Evolutionary conservation across 2,329 filamentous ascomycete species (phyloP).

Genomic region (Onygenales sp.): DNA sequence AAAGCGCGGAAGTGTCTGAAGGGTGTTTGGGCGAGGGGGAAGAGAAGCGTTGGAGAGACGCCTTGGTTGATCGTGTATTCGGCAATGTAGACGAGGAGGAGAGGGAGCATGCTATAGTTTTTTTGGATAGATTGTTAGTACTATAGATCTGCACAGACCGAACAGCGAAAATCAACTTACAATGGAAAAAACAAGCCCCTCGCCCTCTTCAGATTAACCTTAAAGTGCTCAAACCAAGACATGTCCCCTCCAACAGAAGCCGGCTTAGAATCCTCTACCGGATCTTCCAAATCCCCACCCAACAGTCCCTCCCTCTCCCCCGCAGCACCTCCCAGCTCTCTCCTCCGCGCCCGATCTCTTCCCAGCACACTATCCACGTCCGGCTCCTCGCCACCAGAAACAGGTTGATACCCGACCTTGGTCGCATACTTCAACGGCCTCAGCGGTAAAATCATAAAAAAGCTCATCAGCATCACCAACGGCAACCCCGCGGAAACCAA

Average conservation of each 20-base stretch:
- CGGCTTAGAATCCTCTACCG: not conserved
- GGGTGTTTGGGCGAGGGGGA: constrained; percentile 65
- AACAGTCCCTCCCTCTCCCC: constrained; percentile 26
- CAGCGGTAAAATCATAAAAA: constrained; percentile 70
- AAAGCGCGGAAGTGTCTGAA: constrained; percentile 77
- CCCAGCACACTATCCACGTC: constrained; percentile 14
- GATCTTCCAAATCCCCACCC: constrained; percentile 10
- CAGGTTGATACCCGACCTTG: constrained; percentile 44
- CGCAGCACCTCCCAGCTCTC: constrained; percentile 13
- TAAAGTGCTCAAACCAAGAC: constrained; percentile 29
- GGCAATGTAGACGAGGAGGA: constrained; percentile 85
- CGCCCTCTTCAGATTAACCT: constrained; percentile 53
- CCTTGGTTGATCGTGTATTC: constrained; percentile 98
- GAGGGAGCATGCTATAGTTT: constrained; percentile 63
- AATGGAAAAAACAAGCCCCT: constrained; percentile 62
- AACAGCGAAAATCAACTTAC: constrained; percentile 29
- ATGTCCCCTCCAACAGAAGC: constrained; percentile 1
- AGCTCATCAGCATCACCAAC: constrained; percentile 68
- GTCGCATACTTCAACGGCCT: constrained; percentile 49
- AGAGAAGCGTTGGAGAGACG: constrained; percentile 79
- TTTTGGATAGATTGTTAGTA: constrained; percentile 2
- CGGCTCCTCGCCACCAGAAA: constrained; percentile 35
- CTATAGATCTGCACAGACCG: constrained; percentile 3
- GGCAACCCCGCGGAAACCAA: constrained; percentile 72
- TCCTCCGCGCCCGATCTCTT: constrained; percentile 21